Base-by-base conservation (phyloP, 2,329 filamentous ascomycete genomes). In the Calonectria naviculata region DNA sequence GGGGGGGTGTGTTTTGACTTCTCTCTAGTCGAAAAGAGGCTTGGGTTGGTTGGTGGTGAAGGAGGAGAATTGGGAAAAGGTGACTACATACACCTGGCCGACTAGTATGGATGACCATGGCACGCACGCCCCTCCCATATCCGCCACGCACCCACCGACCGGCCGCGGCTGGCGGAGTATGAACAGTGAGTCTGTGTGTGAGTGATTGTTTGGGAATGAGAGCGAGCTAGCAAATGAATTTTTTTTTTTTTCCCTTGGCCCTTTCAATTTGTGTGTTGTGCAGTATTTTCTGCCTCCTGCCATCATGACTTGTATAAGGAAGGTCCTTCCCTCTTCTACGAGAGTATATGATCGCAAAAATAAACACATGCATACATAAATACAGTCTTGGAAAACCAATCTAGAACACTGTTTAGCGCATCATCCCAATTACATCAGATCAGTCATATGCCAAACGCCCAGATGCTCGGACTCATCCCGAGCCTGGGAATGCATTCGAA, bases 21-120 rank as follows among this genome's bases (percentile, higher is more conserved):
- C 61, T 61, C 56, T 61, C 38, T 64, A 49, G 61, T 47, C 52
- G 52, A 36, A 58, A 58, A 58, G 31, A 58, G 52, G 52, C n/a
- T 58, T 58, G 52, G 52, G 52, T 36, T 58, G 34, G 34, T 13
- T 58, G 52, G 31, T 28, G 52, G 52, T 58, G 52, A 56, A 34
- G 49, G 49, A 24, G 28, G 49, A 56, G 29, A 24, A 34, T 21
- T 21, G 49, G 21, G 19, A 7, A 36, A 36, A 34, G 29, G 52
- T 56, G 52, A 58, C 31, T 36, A 7, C 34, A 26, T 21, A 38
- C 34, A 24, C 21, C 52, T 58, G 34, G 34, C 47, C 24, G 38
- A 38, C 31, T 58, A 58, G 52, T 58, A 58, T 58, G 52, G 52
- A 58, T 58, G 52, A 36, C 52, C 52, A 38, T 58, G 52, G 34